phyloP scores from a whole-genome alignment of 1,139 yeast genomes.

The Blastobotrys elegans region DNA sequence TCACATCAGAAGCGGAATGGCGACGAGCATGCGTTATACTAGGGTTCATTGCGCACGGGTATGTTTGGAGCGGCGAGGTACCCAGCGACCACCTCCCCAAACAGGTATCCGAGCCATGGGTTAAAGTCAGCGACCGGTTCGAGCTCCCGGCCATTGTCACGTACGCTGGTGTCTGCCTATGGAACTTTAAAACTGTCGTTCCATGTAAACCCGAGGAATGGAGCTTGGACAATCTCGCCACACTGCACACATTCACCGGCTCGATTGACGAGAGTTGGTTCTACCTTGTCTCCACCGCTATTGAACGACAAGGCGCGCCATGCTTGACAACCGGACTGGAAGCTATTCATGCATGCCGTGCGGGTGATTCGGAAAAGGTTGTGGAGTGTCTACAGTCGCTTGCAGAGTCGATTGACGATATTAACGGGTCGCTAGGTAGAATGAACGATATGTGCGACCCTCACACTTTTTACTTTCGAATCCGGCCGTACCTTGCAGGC shows the following conservation, averaged over 20 bases:
- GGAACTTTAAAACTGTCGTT: conserved; percentile 73
- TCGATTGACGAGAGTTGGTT: conserved; percentile 93
- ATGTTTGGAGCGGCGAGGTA: conserved; percentile 68
- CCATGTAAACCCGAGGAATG: conserved; percentile 42
- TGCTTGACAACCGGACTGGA: conserved; percentile 55
- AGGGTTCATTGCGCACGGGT: conserved; percentile 79
- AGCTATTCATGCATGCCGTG: conserved; percentile 55
- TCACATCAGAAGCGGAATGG: conserved; percentile 47
- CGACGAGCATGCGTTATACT: conserved; percentile 78
- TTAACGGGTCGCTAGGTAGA: conserved; percentile 70
- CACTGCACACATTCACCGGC: conserved; percentile 84
- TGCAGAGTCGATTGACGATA: conserved; percentile 69
- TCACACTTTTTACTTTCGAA: conserved; percentile 76
- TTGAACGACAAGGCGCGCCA: conserved; percentile 76
- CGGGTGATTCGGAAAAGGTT: conserved; percentile 39
- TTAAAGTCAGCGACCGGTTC: conserved; percentile 51
- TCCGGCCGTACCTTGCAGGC: conserved; percentile 88
- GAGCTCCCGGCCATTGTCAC: conserved; percentile 84
- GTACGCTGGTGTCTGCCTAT: conserved; percentile 78
- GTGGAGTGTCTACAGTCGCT: conserved; percentile 49
- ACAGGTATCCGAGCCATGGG: conserved; percentile 66
- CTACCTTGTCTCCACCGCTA: conserved; percentile 78
- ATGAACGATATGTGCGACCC: conserved; percentile 97
- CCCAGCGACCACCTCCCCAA: conserved; percentile 66
- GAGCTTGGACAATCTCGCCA: conserved; percentile 63